Conservation (phyloP, 306 rosid genomes). For the Cajanus cajan region DNA sequence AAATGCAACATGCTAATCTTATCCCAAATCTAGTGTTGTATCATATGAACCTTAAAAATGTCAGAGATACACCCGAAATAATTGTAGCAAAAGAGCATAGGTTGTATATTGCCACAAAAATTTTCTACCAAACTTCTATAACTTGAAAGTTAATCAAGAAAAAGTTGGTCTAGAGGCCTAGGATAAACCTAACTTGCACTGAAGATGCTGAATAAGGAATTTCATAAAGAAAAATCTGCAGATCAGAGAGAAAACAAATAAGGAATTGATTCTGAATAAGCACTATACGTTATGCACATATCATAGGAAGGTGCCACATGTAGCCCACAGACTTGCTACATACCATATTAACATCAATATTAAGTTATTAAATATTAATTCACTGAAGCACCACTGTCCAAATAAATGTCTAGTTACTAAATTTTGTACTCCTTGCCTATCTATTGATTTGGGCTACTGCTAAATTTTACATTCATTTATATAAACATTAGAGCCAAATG, state of each 20-base stretch:
- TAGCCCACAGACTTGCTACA: neutral
- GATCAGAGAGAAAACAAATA: neutral
- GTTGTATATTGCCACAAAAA: neutral
- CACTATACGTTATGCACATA: neutral
- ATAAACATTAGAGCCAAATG: neutral
- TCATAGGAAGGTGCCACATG: neutral
- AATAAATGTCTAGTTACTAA: neutral
- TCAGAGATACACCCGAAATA: neutral
- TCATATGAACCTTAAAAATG: neutral
- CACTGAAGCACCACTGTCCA: neutral
- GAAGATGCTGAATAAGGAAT: neutral
- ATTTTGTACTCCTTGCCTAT: neutral
- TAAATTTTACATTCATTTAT: neutral
- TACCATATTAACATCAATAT: neutral
- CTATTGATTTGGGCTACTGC: neutral
- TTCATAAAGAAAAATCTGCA: neutral
- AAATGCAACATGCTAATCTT: neutral
- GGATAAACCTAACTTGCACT: neutral
- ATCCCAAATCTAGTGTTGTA: neutral
- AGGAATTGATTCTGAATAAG: neutral
- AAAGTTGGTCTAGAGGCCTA: neutral
- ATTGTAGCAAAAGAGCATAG: neutral
- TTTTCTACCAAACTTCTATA: neutral
- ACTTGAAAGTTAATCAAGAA: neutral
- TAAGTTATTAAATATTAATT: neutral